Percentiles rank a stretch among this genome's conserved stretches.
Evolutionary conservation across 176 grass and related monocot species (phyloP).

Genomic region (Cymbopogon citratus): DNA sequence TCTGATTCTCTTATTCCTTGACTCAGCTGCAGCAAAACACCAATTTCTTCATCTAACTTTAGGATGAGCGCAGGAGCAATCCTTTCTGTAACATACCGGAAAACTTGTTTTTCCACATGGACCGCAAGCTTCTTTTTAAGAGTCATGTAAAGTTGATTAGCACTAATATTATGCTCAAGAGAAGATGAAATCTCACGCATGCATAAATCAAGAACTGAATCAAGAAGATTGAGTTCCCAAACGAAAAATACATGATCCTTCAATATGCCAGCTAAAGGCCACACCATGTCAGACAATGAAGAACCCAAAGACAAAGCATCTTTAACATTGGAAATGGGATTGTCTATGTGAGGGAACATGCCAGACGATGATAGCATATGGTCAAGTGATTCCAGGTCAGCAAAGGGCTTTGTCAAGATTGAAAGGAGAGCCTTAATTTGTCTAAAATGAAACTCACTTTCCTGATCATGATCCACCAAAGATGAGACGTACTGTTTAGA

Average conservation of each 20-base stretch:
- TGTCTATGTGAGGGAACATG: constrained; percentile 38
- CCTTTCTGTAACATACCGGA: constrained; percentile 61
- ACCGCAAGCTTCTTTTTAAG: constrained; percentile 77
- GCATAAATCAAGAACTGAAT: constrained; percentile 80
- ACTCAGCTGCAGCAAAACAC: constrained; percentile 48
- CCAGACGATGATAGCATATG: constrained; percentile 42
- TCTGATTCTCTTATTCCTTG: constrained; percentile 56
- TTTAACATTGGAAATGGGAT: constrained; percentile 32
- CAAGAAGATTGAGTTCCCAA: constrained; percentile 80
- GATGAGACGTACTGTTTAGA: constrained; percentile 67
- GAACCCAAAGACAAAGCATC: constrained; percentile 48
- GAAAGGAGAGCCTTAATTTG: constrained; percentile 67
- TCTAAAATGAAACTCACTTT: constrained; percentile 53
- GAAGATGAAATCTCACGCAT: constrained; percentile 91
- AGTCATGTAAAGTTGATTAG: constrained; percentile 68
- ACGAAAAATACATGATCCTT: constrained; percentile 76
- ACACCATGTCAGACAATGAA: constrained; percentile 62
- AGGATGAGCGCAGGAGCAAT: constrained; percentile 51
- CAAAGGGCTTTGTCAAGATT: constrained; percentile 66
- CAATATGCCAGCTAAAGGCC: constrained; percentile 64
- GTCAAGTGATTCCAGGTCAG: constrained; percentile 73
- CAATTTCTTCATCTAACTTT: constrained; percentile 65
- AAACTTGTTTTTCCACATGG: constrained; percentile 68
- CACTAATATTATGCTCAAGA: constrained; percentile 60
- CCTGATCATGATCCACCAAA: constrained; percentile 60